Evolutionary conservation across 768 basidiomycete genomes (phyloP).

Genomic region (Pulveroboletus ravenelii): DNA sequence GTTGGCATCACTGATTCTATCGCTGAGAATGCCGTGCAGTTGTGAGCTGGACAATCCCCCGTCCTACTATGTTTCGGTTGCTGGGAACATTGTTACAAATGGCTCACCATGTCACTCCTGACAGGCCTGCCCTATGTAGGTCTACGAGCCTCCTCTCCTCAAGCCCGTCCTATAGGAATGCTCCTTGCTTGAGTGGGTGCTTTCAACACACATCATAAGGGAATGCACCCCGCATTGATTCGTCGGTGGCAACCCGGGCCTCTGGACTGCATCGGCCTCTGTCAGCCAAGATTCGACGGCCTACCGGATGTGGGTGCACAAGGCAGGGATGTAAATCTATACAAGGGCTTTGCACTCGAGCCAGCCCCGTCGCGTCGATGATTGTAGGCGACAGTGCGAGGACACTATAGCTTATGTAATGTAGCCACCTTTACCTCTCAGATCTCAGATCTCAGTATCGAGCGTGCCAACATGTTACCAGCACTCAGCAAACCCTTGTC

Average conservation of each 20-base stretch:
- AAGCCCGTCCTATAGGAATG: too few relatives aligned
- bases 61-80: neutral
- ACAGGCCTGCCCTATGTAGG: neutral
- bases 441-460: neutral
- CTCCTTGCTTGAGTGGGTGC: neutral
- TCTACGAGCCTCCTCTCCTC: neutral
- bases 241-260: neutral
- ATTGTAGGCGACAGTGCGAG: too few relatives aligned
- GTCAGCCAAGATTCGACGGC: neutral
- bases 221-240: neutral
- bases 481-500: constrained; percentile 2
- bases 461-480: constrained; percentile 12
- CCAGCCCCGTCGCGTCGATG: neutral
- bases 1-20: neutral
- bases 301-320: neutral
- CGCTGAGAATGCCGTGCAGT: too few relatives aligned
- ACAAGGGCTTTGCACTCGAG: neutral
- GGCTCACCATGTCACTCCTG: neutral
- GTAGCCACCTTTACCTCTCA: neutral
- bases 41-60: neutral
- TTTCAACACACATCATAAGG: neutral
- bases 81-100: neutral
- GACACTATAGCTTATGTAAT: constrained; percentile 15
- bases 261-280: neutral
- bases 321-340: too few relatives aligned